Percentiles rank a stretch among this genome's conserved stretches.
Evolutionary conservation across 129 eudicot genomes (phyloP).

Genomic region (Lonicera japonica): DNA sequence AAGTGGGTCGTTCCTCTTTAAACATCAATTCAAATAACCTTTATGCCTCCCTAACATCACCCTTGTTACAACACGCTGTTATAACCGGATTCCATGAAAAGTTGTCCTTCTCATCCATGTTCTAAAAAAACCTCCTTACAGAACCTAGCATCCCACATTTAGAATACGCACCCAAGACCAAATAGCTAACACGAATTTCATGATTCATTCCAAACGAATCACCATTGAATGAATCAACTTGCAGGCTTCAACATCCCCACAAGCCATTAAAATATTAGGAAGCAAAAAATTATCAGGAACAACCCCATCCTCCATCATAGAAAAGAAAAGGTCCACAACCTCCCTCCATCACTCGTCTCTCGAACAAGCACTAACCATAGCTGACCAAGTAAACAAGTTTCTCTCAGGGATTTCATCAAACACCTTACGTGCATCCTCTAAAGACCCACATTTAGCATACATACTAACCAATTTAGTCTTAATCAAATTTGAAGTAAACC

Average conservation of each 20-base stretch:
- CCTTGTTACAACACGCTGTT: slow-evolving; percentile 40
- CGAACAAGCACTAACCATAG: slow-evolving; percentile 57
- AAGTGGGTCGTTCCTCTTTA: no score
- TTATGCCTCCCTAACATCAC: slow-evolving; percentile 35
- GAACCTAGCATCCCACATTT: slow-evolving; percentile 35
- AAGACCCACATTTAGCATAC: slow-evolving; percentile 52
- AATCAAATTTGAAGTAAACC: slow-evolving; percentile 37
- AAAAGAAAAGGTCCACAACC: slow-evolving; percentile 38
- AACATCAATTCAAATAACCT: slow-evolving; percentile 39
- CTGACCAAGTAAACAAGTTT: slow-evolving; percentile 56
- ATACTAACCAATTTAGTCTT: slow-evolving; percentile 50
- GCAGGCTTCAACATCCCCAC: slow-evolving; percentile 53
- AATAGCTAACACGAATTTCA: slow-evolving; percentile 27
- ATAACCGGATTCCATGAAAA: slow-evolving; percentile 73
- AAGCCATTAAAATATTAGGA: slow-evolving; percentile 54
- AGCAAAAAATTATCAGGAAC: slow-evolving; percentile 48
- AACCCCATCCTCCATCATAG: slow-evolving; percentile 40
- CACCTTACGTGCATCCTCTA: slow-evolving; percentile 45
- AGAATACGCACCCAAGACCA: slow-evolving; percentile 42
- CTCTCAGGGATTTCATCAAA: slow-evolving; percentile 54
- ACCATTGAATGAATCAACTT: slow-evolving; percentile 42
- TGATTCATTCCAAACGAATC: slow-evolving; percentile 26
- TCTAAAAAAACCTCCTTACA: slow-evolving; percentile 41
- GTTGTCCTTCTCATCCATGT: slow-evolving; percentile 48
- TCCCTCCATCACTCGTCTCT: slow-evolving; percentile 54